Base-by-base conservation (phyloP, 768 basidiomycete species). In the Mycena olivaceomarginata region DNA sequence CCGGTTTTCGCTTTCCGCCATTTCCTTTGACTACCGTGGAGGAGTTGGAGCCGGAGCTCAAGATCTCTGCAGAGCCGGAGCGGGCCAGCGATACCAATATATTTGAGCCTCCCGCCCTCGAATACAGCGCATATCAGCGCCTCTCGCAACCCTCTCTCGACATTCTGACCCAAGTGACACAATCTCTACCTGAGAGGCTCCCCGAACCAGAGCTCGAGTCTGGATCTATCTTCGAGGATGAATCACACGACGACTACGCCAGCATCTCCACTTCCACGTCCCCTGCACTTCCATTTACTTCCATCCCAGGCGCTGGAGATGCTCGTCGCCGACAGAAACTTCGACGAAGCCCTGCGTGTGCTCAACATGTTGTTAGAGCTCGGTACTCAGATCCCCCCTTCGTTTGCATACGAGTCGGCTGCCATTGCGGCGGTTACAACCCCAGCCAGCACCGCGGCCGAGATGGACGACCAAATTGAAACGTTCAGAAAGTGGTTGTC, bases 401-500 rank as follows among this genome's bases (percentile, higher is more conserved):
- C 88, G 74, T 48, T 51, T 45, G 71, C 85, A 46, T 92, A 89
- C 81, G 85, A 84, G 72, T 77, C 66, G 16, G 87, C 86, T 13
- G 90, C 89, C 4, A 57, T 84, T 1, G 70, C 85, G 70, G 81
- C 73, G 70, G 20, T 77, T 77, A 15, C 67, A 74, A 6, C 71
- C 72, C 25, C 56, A 22, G 78, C 67, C 13, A 40, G 12, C 4
- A 76, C 71, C 18, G 12, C 46, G 13, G 40, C 40, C 31, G 75
- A 74, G 53, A 51, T 77, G 59, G 79, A 80, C 48, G 72, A 82
- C 37, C 83, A 76, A 16, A 62, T 79, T 13, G 73, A 70, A 46
- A 68, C 70, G n/a, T 86, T 87, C 60, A 74, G 81, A 2, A 80
- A 84, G 16, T 92, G 92, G 91, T 80, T 90, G 67, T 82, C 85